phyloP scores from a whole-genome alignment of 345 rosid species.

The Diplotaxis tenuifolia region DNA sequence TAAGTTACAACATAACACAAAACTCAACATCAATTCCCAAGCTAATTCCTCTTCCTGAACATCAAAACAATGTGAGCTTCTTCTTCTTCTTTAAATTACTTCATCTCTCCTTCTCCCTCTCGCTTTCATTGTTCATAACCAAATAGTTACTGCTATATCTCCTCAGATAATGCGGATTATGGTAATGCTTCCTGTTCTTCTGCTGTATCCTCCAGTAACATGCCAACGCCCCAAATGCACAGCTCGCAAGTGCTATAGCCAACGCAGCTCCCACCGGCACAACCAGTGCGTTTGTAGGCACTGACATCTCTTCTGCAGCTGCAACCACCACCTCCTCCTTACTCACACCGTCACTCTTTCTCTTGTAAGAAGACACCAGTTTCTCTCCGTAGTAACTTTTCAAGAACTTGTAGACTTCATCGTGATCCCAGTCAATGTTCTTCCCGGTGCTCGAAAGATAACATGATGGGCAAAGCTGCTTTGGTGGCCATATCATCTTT shows the following conservation, averaged over 20 bases:
- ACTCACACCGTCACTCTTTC: conserved; percentile 39
- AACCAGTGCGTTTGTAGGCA: conserved; percentile 67
- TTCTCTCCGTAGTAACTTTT: conserved; percentile 60
- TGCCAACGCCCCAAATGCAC: conserved; percentile 94
- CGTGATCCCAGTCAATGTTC: conserved; percentile 60
- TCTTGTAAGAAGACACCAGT: conserved; percentile 66
- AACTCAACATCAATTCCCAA: conserved; percentile 21
- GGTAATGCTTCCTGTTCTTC: conserved; percentile 93
- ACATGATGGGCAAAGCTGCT: conserved; percentile 81
- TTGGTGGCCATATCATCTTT: conserved; percentile 88
- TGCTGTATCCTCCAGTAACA: conserved; percentile 97
- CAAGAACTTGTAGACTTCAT: conserved; percentile 78
- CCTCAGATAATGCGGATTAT: conserved; percentile 82
- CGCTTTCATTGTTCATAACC: conserved; percentile 39
- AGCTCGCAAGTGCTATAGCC: conserved; percentile 95
- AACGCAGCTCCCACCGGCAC: conserved; percentile 95
- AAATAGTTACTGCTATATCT: conserved; percentile 57
- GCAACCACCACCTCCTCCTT: conserved; percentile 43
- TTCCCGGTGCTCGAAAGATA: conserved; percentile 40
- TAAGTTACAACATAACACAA: conserved; percentile 29
- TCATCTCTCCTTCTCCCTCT: conserved; percentile 41
- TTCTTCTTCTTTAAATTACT: not conserved
- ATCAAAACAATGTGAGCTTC: conserved; percentile 23
- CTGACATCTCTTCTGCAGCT: conserved; percentile 55
- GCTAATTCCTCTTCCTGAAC: conserved; percentile 15